These are phyloP conservation scores for Scheffersomyces illinoinensis DNA, from an alignment of 1,139 yeast species.

Conservation along the genomic window DNA sequence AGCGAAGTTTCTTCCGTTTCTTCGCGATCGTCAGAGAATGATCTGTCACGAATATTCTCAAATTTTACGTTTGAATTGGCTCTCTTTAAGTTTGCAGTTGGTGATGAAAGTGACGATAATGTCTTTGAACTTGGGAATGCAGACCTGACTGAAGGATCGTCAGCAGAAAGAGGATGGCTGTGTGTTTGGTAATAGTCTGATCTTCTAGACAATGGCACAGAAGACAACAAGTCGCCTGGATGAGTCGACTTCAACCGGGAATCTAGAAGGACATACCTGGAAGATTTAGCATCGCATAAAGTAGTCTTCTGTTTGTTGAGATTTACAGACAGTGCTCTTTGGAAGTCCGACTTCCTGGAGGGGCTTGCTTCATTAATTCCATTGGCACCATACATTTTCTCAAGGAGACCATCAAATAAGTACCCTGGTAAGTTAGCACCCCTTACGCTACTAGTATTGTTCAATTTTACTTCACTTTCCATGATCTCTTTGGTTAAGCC, in stretches of 20 bases:
- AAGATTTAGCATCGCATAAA: conserved; percentile 21
- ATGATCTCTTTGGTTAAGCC: conserved; percentile 83
- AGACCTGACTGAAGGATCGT: background rate
- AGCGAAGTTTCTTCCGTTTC: conserved; percentile 77
- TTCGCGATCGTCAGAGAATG: conserved; percentile 59
- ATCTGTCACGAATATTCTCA: conserved; percentile 33
- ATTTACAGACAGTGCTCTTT: background rate
- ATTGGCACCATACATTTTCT: conserved; percentile 29
- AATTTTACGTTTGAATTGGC: conserved; percentile 1
- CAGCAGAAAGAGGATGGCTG: conserved; percentile 7
- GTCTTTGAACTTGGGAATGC: background rate
- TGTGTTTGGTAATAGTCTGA: conserved; percentile 24
- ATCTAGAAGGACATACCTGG: conserved; percentile 67
- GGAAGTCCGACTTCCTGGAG: conserved; percentile 6
- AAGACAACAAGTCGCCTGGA: conserved; percentile 84
- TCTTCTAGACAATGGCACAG: conserved; percentile 72
- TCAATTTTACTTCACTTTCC: conserved; percentile 71
- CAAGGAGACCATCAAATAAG: conserved; percentile 57
- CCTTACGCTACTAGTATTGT: conserved; percentile 36
- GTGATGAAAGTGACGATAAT: background rate
- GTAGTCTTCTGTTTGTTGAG: background rate
- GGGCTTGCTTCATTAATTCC: conserved; percentile 1
- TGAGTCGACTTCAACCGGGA: conserved; percentile 59
- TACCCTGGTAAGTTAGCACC: conserved; percentile 55
- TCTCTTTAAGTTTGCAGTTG: background rate